Percentiles rank a stretch among this genome's conserved stretches.
These are phyloP conservation scores for Beta lomatogona DNA, from an alignment of 179 eudicot genomes.

Conservation along the genomic window DNA sequence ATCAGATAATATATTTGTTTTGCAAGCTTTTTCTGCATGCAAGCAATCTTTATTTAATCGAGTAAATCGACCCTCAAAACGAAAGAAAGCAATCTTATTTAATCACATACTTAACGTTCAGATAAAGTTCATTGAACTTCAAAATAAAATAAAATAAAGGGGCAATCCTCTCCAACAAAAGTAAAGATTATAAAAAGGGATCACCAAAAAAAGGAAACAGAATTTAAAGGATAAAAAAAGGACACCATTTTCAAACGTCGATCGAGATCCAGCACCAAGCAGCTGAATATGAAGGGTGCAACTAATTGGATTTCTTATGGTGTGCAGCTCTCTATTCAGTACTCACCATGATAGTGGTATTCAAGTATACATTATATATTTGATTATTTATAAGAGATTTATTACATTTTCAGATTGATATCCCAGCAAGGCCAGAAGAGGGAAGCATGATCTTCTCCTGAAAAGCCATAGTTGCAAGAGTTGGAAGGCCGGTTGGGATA, in stretches of 20 bases:
- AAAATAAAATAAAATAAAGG: background rate
- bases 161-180: constrained; percentile 8
- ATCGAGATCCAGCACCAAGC: constrained; percentile 8
- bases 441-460: constrained; percentile 54
- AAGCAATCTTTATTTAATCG: constrained; percentile 21
- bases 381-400: background rate
- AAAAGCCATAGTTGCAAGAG: constrained; percentile 45
- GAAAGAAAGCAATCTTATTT: constrained; percentile 21
- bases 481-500: constrained; percentile 27
- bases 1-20: constrained; percentile 20
- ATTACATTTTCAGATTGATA: constrained; percentile 33
- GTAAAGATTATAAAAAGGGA: constrained; percentile 19
- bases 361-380: background rate
- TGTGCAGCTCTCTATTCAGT: background rate
- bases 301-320: constrained; percentile 6
- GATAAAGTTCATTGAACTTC: constrained; percentile 17
- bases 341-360: background rate
- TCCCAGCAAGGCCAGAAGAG: constrained; percentile 61
- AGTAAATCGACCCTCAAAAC: background rate
- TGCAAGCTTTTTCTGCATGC: constrained; percentile 24
- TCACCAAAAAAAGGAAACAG: background rate
- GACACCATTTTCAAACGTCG: background rate
- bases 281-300: background rate
- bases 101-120: constrained; percentile 26
- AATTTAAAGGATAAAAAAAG: too few species aligned